Conservation (phyloP, 148 eudicot genomes). For the Spergularia marina region DNA sequence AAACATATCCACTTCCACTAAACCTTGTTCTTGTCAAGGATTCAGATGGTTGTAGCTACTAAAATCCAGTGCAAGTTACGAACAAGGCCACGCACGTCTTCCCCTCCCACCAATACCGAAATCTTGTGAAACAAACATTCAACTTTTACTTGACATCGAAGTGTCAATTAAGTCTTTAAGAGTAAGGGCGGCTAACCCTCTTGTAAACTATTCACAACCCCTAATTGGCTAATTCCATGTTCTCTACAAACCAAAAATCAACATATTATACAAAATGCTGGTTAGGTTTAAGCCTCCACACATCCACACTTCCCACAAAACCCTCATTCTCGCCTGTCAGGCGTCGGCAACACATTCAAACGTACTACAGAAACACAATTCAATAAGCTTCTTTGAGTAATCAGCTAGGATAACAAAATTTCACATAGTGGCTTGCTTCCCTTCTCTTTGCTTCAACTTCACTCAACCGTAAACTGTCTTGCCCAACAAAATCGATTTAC, state of each 20-base stretch:
- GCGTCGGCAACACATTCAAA: not conserved
- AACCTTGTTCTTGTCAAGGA: not conserved
- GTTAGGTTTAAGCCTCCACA: not conserved
- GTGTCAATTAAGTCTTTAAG: too few species aligned
- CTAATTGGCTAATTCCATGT: too few species aligned
- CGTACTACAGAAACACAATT: not conserved
- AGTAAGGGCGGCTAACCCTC: too few species aligned
- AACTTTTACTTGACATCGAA: too few species aligned
- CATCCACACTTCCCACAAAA: not conserved
- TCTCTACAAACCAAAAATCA: too few species aligned
- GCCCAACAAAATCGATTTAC: not conserved
- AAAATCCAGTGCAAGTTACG: not conserved
- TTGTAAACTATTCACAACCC: too few species aligned
- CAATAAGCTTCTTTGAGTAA: not conserved
- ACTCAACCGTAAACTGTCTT: not conserved
- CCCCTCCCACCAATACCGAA: not conserved
- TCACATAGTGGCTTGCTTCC: not conserved
- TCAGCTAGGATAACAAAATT: not conserved
- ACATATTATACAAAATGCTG: not conserved
- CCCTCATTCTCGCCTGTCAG: not conserved
- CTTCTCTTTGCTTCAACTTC: constrained; percentile 1
- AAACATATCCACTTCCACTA: not conserved
- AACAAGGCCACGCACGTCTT: not conserved
- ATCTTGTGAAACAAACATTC: not conserved
- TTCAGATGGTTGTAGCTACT: not conserved